Evolutionary conservation across 2,329 filamentous ascomycete species (phyloP).

Genomic region (Aspergillus sp.): DNA sequence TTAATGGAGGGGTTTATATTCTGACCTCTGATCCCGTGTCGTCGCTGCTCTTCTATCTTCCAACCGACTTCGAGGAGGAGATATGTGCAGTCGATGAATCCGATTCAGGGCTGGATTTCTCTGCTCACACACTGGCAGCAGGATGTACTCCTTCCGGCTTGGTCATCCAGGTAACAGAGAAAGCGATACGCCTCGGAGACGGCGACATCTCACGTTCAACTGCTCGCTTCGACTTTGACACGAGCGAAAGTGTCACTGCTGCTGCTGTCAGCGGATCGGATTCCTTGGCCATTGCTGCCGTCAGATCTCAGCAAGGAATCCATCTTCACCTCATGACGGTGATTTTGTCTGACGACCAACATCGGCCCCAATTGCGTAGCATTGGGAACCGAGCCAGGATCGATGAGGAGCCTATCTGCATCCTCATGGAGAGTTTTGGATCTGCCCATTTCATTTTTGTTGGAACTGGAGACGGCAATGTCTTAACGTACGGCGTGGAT

Average conservation of each 20-base stretch:
- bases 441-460: conserved; percentile 26
- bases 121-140: conserved; percentile 36
- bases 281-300: conserved; percentile 20
- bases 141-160: conserved; percentile 25
- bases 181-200: conserved; percentile 23
- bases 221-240: conserved; percentile 13
- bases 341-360: conserved; percentile 5
- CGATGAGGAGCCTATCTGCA: conserved; percentile 27
- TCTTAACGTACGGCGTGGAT: conserved; percentile 23
- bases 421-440: conserved; percentile 22
- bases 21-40: conserved; percentile 35
- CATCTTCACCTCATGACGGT: conserved; percentile 21
- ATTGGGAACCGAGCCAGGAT: conserved; percentile 16
- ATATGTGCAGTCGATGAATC: conserved; percentile 31
- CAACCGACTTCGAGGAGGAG: conserved; percentile 28
- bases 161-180: conserved; percentile 36
- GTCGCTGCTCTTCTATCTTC: conserved; percentile 29
- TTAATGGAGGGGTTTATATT: conserved; percentile 26
- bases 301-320: conserved; percentile 16
- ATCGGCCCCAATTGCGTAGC: conserved; percentile 11
- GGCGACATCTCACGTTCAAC: conserved; percentile 13
- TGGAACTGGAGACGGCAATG: conserved; percentile 29
- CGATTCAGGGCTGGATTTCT: conserved; percentile 32
- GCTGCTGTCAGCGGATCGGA: conserved; percentile 21
- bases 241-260: conserved; percentile 16